These are phyloP conservation scores for Lactarius indigo DNA, from an alignment of 768 basidiomycete genomes.

Conservation along the genomic window DNA sequence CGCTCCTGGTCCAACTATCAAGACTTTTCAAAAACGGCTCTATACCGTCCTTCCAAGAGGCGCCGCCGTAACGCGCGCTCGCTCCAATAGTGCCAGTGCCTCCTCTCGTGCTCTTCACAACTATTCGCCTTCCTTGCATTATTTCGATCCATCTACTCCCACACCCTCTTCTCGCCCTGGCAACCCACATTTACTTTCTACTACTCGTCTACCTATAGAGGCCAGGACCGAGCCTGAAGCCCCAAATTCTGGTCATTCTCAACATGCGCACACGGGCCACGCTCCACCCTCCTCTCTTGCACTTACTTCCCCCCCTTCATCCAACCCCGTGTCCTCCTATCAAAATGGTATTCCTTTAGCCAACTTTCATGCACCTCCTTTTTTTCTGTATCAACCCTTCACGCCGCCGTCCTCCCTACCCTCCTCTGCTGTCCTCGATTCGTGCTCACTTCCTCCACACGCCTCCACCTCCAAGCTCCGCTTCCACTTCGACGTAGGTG, in stretches of 20 bases:
- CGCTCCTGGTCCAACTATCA: conserved; percentile 41
- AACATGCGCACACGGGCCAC: conserved; percentile 34
- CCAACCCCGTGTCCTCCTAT: conserved; percentile 30
- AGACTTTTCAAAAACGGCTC: conserved; percentile 51
- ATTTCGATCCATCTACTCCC: conserved; percentile 40
- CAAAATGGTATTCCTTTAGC: conserved; percentile 34
- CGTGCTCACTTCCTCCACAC: conserved; percentile 23
- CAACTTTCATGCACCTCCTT: conserved; percentile 39
- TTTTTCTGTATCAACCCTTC: conserved; percentile 33
- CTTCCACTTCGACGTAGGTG: conserved; percentile 68
- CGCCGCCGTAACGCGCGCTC: conserved; percentile 36
- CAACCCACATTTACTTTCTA: conserved; percentile 38
- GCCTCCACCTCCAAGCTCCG: conserved; percentile 34
- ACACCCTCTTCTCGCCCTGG: conserved; percentile 39
- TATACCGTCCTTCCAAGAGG: conserved; percentile 43
- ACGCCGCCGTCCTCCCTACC: conserved; percentile 21
- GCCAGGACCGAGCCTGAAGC: conserved; percentile 44
- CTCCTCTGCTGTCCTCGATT: conserved; percentile 21
- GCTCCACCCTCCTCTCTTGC: conserved; percentile 41
- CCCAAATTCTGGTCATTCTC: conserved; percentile 31
- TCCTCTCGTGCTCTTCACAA: conserved; percentile 44
- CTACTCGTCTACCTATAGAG: conserved; percentile 45
- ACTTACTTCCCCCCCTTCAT: conserved; percentile 42
- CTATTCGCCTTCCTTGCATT: conserved; percentile 35
- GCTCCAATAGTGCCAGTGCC: conserved; percentile 41